Base-by-base conservation (phyloP, 2,329 filamentous ascomycete genomes). In the Trichoderma sp. region DNA sequence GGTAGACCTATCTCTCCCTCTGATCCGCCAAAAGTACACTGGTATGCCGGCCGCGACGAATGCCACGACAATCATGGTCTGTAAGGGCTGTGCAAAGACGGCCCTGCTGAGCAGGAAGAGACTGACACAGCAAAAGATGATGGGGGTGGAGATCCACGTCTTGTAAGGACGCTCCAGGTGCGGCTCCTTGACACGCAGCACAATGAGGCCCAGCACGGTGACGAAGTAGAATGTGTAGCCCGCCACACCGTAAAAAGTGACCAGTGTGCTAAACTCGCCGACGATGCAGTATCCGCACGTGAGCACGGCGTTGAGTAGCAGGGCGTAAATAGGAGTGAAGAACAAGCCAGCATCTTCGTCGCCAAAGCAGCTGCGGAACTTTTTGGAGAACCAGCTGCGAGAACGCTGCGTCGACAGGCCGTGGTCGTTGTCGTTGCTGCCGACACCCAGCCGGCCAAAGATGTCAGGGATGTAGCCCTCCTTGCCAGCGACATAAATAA, bases 221-320 rank as follows among this genome's bases (percentile, higher is more conserved):
- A 97, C 84, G 81, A 99, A 99, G 84, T 99, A 99, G 80, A 99
- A 99, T 0, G 93, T 93, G 80, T 99, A 99, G 15, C 95, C 95
- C 0, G 96, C 96, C 13, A 99, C 96, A 71, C 96, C 96, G 82
- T 98, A 98, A 80, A 99, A 99, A 0, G 96, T 98, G 71, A 98
- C 88, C 2, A 99, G 88, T 0, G 95, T 97, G 67, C 90, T 87
- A 79, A 99, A 98, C 80, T 97, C 94, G 81, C 96, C 96, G 6
- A 97, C 90, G 2, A 92, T 78, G 73, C 97, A 90, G 83, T 98
- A 99, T 1, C 87, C 83, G 4, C 88, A 83, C 1, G 94, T 97
- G 26, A 99, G 83, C 4, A 83, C 75, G 53, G 88, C 87, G 81
- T 99, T 99, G 76, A 98, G 89, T 2, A 92, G 78, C 82, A 98